Evolutionary conservation across 257 asterid species (phyloP).

Genomic region (Jasminum sambac): DNA sequence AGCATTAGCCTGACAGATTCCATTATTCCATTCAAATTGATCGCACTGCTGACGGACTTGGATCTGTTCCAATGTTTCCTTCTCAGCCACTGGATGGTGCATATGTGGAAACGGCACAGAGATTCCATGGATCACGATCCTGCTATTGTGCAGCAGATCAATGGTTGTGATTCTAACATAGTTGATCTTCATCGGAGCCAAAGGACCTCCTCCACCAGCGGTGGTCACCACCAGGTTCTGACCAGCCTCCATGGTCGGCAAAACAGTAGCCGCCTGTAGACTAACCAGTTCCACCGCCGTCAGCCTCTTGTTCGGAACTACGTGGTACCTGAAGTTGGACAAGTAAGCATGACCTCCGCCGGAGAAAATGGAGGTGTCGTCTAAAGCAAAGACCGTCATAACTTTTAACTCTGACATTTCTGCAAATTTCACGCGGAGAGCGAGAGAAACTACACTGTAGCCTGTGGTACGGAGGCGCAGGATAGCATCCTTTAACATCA

Average conservation of each 20-base stretch:
- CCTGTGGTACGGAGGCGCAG: conserved; percentile 56
- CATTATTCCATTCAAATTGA: conserved; percentile 43
- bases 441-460: conserved; percentile 62
- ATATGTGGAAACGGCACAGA: conserved; percentile 62
- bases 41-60: conserved; percentile 36
- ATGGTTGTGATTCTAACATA: conserved; percentile 50
- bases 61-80: conserved; percentile 29
- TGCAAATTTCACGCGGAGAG: conserved; percentile 53
- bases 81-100: conserved; percentile 36
- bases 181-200: conserved; percentile 58
- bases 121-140: conserved; percentile 57
- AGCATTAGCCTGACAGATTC: conserved; percentile 47
- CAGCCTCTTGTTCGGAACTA: conserved; percentile 63
- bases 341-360: conserved; percentile 52
- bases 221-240: conserved; percentile 59
- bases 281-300: conserved; percentile 59
- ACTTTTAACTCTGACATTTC: conserved; percentile 56
- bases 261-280: conserved; percentile 39
- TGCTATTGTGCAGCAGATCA: conserved; percentile 65
- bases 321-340: conserved; percentile 60
- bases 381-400: conserved; percentile 65
- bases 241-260: conserved; percentile 59
- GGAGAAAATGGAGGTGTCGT: conserved; percentile 56
- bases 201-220: conserved; percentile 58
- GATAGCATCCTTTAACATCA: conserved; percentile 65